Base-by-base conservation (phyloP, 768 basidiomycete genomes). In the Tulasnella sp. region DNA sequence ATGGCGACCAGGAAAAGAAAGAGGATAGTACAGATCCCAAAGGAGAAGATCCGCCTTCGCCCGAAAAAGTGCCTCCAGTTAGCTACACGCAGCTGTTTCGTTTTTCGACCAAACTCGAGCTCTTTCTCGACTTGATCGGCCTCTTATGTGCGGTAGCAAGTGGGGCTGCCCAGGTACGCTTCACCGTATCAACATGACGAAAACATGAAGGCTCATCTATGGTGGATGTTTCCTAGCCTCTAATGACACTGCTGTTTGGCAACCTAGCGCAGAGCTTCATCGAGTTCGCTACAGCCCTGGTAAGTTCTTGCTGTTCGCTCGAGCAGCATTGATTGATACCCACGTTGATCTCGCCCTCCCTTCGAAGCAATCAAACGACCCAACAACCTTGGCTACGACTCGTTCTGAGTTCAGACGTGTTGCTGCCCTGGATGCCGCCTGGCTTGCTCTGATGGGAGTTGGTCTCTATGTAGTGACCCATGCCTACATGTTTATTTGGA, bases 401-500 rank as follows among this genome's bases (percentile, higher is more conserved):
- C 61, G 61, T 67, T 13, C 61, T 7, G 13, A 67, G 32, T 77
- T 70, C 10, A 80, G 80, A 75, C 5, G 13, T 44, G 72, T 79
- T 39, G 77, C 81, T 29, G 75, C 80, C 73, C 76, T 78, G 61
- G 81, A 82, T 42, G 80, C 81, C 3, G 79, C 82, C 16, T 81
- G 81, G 51, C 80, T 84, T 51, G 79, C 81, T 72, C 79, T 81
- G 70, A 82, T 83, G 77, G 86, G 85, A 76, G 77, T 86, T 61
- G 86, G 83, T 23, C 84, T 84, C 78, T 83, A 84, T 73, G 55
- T 83, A 44, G 80, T 82, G 15, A 84, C 84, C 3, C 85, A 83
- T 79, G 77, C 79, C 0, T 84, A 83, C 80, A 85, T 85, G 84
- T 80, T 83, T 39, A 83, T 84, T 77, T 86, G 85, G 85, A 83